A percentile compares a stretch with the other conserved stretches of the same genome.
Conservation (phyloP, 2,329 filamentous ascomycete species). For the Paramyrothecium sp. region DNA sequence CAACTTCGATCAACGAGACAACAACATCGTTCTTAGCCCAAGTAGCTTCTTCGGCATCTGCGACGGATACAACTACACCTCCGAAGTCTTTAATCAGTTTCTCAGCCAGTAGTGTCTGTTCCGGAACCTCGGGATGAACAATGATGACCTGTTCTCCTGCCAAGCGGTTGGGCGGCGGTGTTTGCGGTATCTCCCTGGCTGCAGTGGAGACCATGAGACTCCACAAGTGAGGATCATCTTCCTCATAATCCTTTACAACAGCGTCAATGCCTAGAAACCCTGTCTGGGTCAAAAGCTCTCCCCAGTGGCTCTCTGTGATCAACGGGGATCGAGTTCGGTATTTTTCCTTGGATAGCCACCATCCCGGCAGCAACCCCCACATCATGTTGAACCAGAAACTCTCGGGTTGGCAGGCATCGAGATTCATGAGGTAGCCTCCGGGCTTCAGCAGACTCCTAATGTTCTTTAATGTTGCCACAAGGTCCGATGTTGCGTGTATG, state of each 20-base stretch:
- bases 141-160: background rate
- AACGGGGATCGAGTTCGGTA: slow-evolving; percentile 1
- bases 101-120: too few species aligned
- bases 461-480: slow-evolving; percentile 18
- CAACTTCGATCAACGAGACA: too few species aligned
- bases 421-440: slow-evolving; percentile 23
- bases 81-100: too few species aligned
- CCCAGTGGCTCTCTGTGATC: slow-evolving; percentile 5
- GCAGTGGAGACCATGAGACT: slow-evolving; percentile 5
- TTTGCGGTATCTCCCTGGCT: background rate
- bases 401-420: slow-evolving; percentile 17
- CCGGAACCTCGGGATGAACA: background rate
- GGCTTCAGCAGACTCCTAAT: slow-evolving; percentile 19
- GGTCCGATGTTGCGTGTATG: slow-evolving; percentile 24
- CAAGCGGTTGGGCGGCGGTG: background rate
- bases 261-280: slow-evolving; percentile 9
- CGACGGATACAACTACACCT: too few species aligned
- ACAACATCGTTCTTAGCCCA: too few species aligned
- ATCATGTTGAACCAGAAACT: slow-evolving; percentile 10
- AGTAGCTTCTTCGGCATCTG: too few species aligned
- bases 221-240: background rate
- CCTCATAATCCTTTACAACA: slow-evolving; percentile 3
- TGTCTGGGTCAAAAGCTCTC: slow-evolving; percentile 1
- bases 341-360: slow-evolving; percentile 30
- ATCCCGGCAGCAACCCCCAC: slow-evolving; percentile 29